These are phyloP conservation scores for Candida wancherniae DNA, from an alignment of 805 yeast genomes.

Conservation along the genomic window DNA sequence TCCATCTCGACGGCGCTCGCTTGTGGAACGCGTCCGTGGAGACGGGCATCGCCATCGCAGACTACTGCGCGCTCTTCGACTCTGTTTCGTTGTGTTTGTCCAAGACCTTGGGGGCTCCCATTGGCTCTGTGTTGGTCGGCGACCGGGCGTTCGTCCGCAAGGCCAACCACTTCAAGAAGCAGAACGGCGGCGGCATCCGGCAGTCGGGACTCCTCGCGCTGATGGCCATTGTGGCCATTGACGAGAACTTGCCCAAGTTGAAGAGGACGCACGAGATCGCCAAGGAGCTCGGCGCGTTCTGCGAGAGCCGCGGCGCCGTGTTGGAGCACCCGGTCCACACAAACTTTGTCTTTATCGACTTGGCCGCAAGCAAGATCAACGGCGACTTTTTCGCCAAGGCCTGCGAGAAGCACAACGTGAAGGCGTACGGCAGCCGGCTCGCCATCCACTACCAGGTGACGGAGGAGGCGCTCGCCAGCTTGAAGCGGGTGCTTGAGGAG, in stretches of 20 bases:
- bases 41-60: constrained; percentile 37
- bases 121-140: constrained; percentile 39
- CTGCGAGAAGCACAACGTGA: constrained; percentile 18
- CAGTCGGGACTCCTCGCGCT: constrained; percentile 38
- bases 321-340: constrained; percentile 38
- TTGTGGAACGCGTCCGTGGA: constrained; percentile 40
- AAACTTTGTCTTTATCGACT: constrained; percentile 38
- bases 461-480: constrained; percentile 24
- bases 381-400: constrained; percentile 19
- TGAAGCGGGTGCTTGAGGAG: constrained; percentile 18
- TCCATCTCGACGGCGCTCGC: constrained; percentile 43
- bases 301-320: constrained; percentile 24
- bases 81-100: constrained; percentile 41
- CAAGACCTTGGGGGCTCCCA: constrained; percentile 41
- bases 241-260: constrained; percentile 33
- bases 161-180: constrained; percentile 43
- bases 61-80: constrained; percentile 38
- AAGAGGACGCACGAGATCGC: constrained; percentile 31
- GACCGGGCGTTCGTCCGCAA: constrained; percentile 28
- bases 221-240: constrained; percentile 40
- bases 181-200: constrained; percentile 42
- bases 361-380: constrained; percentile 27
- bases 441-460: constrained; percentile 36
- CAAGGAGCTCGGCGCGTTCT: constrained; percentile 29
- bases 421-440: constrained; percentile 16